phyloP scores from a whole-genome alignment of 139 green algal genomes.

The Eudorina sp. region DNA sequence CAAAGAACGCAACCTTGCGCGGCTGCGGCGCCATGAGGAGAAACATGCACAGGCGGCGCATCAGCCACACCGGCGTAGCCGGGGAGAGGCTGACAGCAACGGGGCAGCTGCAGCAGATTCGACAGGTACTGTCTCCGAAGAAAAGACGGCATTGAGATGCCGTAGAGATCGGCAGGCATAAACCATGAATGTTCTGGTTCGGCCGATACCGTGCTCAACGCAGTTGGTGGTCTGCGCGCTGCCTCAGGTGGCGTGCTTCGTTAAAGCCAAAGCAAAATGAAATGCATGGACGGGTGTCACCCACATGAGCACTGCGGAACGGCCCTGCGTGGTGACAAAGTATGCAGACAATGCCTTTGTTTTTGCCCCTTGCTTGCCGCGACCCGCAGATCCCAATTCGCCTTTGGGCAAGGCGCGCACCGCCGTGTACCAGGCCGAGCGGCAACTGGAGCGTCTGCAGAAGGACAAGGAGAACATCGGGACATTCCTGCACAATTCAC shows the following conservation, averaged over 20 bases:
- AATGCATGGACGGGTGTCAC: too few species aligned
- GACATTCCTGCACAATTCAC: slow-evolving; percentile 7
- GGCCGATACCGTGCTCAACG: too few species aligned
- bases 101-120: background rate
- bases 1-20: background rate
- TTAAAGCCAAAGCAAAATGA: too few species aligned
- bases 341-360: too few species aligned
- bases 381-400: background rate
- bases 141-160: too few species aligned
- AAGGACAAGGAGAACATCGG: slow-evolving; percentile 45
- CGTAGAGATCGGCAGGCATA: too few species aligned
- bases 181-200: too few species aligned
- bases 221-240: too few species aligned
- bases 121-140: slow-evolving; percentile 13
- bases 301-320: too few species aligned
- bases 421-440: background rate
- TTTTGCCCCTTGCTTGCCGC: too few species aligned
- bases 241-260: too few species aligned
- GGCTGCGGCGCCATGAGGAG: background rate
- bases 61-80: background rate
- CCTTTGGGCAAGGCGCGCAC: background rate
- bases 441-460: background rate
- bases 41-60: background rate
- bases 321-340: too few species aligned
- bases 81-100: background rate